These are phyloP conservation scores for Leishmania tropica DNA, from an alignment of 208 protist genomes.

Conservation along the genomic window DNA sequence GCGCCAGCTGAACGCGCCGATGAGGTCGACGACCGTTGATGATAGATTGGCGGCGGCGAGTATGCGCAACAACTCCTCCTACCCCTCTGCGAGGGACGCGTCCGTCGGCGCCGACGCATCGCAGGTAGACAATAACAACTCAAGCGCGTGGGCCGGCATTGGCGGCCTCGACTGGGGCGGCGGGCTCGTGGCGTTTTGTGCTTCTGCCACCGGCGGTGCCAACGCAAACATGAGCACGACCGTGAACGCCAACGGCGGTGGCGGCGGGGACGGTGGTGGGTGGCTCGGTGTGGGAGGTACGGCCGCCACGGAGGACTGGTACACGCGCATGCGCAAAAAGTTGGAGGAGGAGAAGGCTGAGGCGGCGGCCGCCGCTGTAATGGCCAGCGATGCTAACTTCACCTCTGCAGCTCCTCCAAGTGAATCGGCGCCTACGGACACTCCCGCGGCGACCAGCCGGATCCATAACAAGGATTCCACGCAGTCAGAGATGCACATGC, in stretches of 20 bases:
- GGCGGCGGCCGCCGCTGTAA: background rate
- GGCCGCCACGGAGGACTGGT: conserved; percentile 60
- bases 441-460: background rate
- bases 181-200: conserved; percentile 16
- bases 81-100: background rate
- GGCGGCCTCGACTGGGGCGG: conserved; percentile 16
- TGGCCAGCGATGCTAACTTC: background rate
- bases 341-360: conserved; percentile 33
- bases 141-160: conserved; percentile 19
- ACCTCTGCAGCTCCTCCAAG: background rate
- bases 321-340: conserved; percentile 57
- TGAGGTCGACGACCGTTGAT: conserved; percentile 12
- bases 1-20: conserved; percentile 21
- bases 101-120: conserved; percentile 13
- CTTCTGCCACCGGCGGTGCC: background rate
- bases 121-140: conserved; percentile 16
- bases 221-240: background rate
- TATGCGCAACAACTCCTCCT: conserved; percentile 12
- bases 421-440: background rate
- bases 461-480: background rate
- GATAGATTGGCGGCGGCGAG: background rate
- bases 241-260: conserved; percentile 8
- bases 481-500: conserved; percentile 4
- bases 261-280: conserved; percentile 9
- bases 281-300: conserved; percentile 53